Evolutionary conservation across 176 grass and related monocot genomes (phyloP).

Genomic region (Coix lacrymajobi): DNA sequence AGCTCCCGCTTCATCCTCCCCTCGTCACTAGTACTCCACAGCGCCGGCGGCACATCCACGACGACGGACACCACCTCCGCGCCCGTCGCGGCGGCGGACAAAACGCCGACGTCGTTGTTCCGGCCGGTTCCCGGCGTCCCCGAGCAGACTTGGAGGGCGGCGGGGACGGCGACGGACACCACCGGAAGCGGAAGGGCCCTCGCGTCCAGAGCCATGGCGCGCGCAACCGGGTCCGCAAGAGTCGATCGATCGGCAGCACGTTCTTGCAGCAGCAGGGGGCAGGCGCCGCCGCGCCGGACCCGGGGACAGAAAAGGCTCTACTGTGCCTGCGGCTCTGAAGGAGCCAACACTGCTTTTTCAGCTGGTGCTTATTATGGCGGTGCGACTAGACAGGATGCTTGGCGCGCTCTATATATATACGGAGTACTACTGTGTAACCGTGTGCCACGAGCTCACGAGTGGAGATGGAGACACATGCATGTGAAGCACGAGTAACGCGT

Average conservation of each 20-base stretch:
- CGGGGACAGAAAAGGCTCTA: too few species aligned
- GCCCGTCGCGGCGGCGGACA: not conserved
- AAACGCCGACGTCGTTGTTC: not conserved
- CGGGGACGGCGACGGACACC: not conserved
- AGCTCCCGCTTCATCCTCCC: conserved; percentile 66
- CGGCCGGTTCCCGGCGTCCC: not conserved
- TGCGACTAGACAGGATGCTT: too few species aligned
- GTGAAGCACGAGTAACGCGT: too few species aligned
- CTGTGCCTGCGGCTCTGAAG: too few species aligned
- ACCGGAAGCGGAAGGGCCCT: not conserved
- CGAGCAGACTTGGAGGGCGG: not conserved
- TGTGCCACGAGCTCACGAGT: too few species aligned
- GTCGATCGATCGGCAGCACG: not conserved
- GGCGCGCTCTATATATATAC: too few species aligned
- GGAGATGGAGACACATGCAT: too few species aligned
- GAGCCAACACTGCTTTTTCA: too few species aligned
- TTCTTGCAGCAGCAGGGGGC: too few species aligned
- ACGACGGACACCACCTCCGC: not conserved
- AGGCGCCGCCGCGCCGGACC: too few species aligned
- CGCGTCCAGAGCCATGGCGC: conserved; percentile 1
- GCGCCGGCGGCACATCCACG: not conserved
- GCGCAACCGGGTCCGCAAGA: not conserved
- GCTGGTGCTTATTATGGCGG: too few species aligned
- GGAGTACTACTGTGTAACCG: too few species aligned
- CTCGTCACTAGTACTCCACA: conserved; percentile 57